phyloP scores from a whole-genome alignment of 345 rosid genomes.

The Kernera saxatilis region DNA sequence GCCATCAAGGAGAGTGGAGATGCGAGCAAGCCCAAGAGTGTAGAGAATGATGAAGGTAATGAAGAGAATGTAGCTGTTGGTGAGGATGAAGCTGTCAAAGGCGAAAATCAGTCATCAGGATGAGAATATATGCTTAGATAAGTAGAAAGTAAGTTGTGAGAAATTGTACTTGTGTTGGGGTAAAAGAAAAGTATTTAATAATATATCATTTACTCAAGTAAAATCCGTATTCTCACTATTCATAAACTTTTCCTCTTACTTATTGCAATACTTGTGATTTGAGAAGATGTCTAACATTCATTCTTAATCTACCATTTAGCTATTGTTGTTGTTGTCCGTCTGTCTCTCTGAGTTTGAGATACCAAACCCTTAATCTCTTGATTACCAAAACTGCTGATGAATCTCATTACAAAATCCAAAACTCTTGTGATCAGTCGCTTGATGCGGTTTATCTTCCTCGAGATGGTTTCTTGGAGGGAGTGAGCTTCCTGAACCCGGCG shows the following conservation, averaged over 20 bases:
- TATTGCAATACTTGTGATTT: not conserved
- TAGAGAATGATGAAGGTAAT: not conserved
- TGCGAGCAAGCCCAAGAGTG: not conserved
- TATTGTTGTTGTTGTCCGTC: not conserved
- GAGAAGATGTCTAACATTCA: constrained; percentile 7
- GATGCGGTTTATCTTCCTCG: constrained; percentile 27
- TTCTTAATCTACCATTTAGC: constrained; percentile 5
- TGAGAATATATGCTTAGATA: not conserved
- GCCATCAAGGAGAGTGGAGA: constrained; percentile 23
- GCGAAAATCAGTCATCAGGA: constrained; percentile 23
- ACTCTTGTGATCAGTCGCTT: not conserved
- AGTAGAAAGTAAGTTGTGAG: not conserved
- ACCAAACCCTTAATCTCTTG: not conserved
- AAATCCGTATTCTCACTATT: not conserved
- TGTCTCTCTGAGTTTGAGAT: not conserved
- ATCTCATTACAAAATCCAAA: constrained; percentile 5
- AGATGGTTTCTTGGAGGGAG: constrained; percentile 50
- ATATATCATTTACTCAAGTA: not conserved
- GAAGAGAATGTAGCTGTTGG: constrained; percentile 14
- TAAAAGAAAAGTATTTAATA: not conserved
- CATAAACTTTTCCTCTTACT: not conserved
- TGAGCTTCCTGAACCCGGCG: constrained; percentile 73
- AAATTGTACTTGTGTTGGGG: not conserved
- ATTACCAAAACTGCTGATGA: constrained; percentile 9
- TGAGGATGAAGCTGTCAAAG: constrained; percentile 14